Evolutionary conservation across 225 moss, liverwort and hornwort species (phyloP).

Genomic region (Polytrichum formosum): DNA sequence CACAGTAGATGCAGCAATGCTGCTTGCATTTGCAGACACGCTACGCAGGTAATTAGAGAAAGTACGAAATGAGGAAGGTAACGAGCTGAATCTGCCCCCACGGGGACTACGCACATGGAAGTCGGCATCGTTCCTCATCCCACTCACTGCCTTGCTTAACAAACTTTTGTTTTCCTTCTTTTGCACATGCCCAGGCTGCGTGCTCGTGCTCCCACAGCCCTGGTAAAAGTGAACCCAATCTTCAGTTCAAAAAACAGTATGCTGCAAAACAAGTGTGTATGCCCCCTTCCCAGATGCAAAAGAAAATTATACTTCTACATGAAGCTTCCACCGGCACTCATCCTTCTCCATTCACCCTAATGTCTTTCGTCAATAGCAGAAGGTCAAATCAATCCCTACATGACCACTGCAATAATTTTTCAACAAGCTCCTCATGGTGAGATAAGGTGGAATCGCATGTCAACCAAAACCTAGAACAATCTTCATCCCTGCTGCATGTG

Average conservation of each 20-base stretch:
- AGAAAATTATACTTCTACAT: not conserved
- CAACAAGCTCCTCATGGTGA: too few relatives aligned
- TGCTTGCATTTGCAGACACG: slow-evolving; percentile 94
- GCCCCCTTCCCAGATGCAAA: slow-evolving; percentile 2
- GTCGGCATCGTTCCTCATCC: slow-evolving; percentile 99
- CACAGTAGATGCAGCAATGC: slow-evolving; percentile 86
- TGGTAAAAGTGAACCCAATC: slow-evolving; percentile 15
- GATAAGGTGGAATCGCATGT: too few relatives aligned
- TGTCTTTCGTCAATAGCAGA: not conserved
- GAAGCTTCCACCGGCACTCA: not conserved
- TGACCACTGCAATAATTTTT: not conserved
- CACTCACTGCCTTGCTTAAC: slow-evolving; percentile 48
- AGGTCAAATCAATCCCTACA: not conserved
- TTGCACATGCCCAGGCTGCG: slow-evolving; percentile 86
- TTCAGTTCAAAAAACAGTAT: not conserved
- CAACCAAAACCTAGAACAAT: too few relatives aligned
- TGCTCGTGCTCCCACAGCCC: slow-evolving; percentile 50
- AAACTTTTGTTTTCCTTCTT: slow-evolving; percentile 22
- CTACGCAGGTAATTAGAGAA: slow-evolving; percentile 91
- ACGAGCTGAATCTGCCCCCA: slow-evolving; percentile 87
- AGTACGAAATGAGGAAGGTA: slow-evolving; percentile 86
- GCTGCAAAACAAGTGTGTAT: not conserved
- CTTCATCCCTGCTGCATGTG: too few relatives aligned
- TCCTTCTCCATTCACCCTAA: not conserved
- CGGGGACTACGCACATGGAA: slow-evolving; percentile 93